A percentile compares a stretch with the other conserved stretches of the same genome.
phyloP scores from a whole-genome alignment of 1,284 basidiomycete species.

The Apiotrichum sp. region DNA sequence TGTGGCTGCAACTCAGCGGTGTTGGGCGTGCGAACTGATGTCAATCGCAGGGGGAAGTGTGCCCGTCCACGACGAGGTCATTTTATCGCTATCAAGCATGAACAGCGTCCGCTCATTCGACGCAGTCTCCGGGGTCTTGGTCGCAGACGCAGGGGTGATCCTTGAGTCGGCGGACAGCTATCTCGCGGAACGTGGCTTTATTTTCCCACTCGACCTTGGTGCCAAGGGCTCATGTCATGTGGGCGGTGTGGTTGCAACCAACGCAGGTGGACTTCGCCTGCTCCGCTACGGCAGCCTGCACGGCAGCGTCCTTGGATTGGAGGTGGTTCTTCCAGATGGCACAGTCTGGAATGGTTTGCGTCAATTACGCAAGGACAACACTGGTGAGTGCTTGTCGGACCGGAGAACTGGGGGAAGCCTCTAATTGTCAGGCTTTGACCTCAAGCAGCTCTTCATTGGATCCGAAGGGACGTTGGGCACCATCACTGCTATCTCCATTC shows the following conservation, averaged over 20 bases:
- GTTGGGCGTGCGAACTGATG: too few species aligned
- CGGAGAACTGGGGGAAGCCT: neutral
- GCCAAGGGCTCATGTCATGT: slow-evolving; percentile 99
- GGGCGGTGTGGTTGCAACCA: slow-evolving; percentile 95
- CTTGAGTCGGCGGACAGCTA: slow-evolving; percentile 83
- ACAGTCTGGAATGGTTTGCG: slow-evolving; percentile 78
- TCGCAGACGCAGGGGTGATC: slow-evolving; percentile 80
- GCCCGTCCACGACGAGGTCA: slow-evolving; percentile 83
- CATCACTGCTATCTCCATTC: slow-evolving; percentile 90
- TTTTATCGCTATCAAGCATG: slow-evolving; percentile 79
- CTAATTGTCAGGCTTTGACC: slow-evolving; percentile 70
- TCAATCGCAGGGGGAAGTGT: slow-evolving; percentile 67
- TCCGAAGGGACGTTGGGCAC: slow-evolving; percentile 93
- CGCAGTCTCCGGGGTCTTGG: slow-evolving; percentile 68
- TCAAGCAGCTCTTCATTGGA: slow-evolving; percentile 98
- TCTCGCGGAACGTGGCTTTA: slow-evolving; percentile 80
- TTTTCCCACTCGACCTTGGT: slow-evolving; percentile 95
- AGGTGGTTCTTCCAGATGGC: slow-evolving; percentile 95
- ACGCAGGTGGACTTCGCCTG: slow-evolving; percentile 90
- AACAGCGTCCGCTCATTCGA: slow-evolving; percentile 85
- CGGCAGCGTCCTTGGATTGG: slow-evolving; percentile 72
- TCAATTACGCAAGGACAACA: slow-evolving; percentile 93
- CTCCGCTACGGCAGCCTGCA: slow-evolving; percentile 93
- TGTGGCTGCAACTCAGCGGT: neutral
- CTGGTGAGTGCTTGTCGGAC: slow-evolving; percentile 54